Evolutionary conservation across 1,284 basidiomycete species (phyloP).

Genomic region (Cerrena zonata): DNA sequence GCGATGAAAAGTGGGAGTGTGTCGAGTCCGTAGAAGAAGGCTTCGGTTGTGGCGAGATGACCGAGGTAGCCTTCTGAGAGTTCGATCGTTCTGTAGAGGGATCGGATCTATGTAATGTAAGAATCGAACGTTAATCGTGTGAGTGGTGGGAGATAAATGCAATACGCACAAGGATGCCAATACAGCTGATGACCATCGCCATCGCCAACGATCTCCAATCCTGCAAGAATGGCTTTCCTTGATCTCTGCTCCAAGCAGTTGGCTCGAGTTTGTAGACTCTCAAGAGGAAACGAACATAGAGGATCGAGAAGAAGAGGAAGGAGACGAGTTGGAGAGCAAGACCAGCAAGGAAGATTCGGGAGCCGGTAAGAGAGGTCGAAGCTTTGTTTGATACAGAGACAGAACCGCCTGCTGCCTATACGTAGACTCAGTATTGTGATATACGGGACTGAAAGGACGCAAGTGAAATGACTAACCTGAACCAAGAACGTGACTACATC

Average conservation of each 20-base stretch:
- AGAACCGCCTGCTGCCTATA: constrained; percentile 34
- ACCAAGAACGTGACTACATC: constrained; percentile 68
- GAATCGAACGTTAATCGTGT: neutral
- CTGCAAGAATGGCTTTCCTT: constrained; percentile 37
- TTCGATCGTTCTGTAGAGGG: constrained; percentile 62
- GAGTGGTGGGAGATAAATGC: neutral
- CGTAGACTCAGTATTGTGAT: neutral
- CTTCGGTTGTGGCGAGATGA: constrained; percentile 46
- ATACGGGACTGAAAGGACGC: too few relatives aligned
- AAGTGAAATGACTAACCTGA: constrained; percentile 33
- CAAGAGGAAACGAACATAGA: constrained; percentile 54
- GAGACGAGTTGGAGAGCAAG: constrained; percentile 57
- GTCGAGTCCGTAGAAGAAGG: constrained; percentile 63
- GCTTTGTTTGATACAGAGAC: constrained; percentile 26
- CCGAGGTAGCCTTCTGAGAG: constrained; percentile 61
- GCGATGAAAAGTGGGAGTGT: constrained; percentile 62
- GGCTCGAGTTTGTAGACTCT: constrained; percentile 41
- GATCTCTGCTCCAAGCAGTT: constrained; percentile 39
- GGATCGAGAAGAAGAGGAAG: constrained; percentile 54
- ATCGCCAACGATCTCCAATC: constrained; percentile 58
- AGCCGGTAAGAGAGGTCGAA: constrained; percentile 8
- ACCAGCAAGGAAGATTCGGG: constrained; percentile 53
- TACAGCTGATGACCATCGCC: constrained; percentile 52
- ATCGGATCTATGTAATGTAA: constrained; percentile 47
- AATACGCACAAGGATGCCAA: constrained; percentile 52